These are phyloP conservation scores for Chaetoceros tenuissimus DNA, from an alignment of 108 stramenopile genomes.

Conservation along the genomic window DNA sequence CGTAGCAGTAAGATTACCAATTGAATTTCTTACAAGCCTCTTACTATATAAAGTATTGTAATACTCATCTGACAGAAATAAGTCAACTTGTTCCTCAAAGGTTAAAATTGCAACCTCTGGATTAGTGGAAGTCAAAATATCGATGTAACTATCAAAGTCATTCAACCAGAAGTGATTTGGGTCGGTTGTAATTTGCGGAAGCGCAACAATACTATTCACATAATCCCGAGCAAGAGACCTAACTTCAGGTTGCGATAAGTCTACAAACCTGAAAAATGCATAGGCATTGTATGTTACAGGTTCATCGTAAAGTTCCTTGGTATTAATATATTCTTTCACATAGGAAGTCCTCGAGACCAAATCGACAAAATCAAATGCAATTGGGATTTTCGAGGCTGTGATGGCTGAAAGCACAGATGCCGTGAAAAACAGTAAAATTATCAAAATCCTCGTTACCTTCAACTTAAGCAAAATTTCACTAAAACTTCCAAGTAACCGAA, in stretches of 20 bases:
- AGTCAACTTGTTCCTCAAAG: constrained; percentile 12
- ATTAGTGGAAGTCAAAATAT: neutral
- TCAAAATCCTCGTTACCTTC: too few relatives aligned
- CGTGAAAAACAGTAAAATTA: too few relatives aligned
- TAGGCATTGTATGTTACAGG: neutral
- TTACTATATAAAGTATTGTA: constrained; percentile 10
- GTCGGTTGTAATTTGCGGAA: constrained; percentile 6
- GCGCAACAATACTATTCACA: constrained; percentile 12
- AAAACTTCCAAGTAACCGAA: too few relatives aligned
- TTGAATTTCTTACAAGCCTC: constrained; percentile 10
- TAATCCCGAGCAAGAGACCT: constrained; percentile 16
- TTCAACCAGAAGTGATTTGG: constrained; percentile 20
- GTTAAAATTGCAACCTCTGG: neutral
- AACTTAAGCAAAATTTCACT: too few relatives aligned
- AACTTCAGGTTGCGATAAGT: constrained; percentile 9
- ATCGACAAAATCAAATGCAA: neutral
- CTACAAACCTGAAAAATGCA: constrained; percentile 18
- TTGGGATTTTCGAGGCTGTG: neutral
- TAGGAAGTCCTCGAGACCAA: neutral
- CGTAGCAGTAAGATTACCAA: constrained; percentile 8
- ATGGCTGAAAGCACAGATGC: too few relatives aligned
- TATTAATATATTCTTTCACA: neutral
- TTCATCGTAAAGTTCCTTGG: neutral
- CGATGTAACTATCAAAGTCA: constrained; percentile 14
- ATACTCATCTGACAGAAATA: constrained; percentile 8